These are phyloP conservation scores for Mycena filopes DNA, from an alignment of 768 basidiomycete genomes.

Conservation along the genomic window DNA sequence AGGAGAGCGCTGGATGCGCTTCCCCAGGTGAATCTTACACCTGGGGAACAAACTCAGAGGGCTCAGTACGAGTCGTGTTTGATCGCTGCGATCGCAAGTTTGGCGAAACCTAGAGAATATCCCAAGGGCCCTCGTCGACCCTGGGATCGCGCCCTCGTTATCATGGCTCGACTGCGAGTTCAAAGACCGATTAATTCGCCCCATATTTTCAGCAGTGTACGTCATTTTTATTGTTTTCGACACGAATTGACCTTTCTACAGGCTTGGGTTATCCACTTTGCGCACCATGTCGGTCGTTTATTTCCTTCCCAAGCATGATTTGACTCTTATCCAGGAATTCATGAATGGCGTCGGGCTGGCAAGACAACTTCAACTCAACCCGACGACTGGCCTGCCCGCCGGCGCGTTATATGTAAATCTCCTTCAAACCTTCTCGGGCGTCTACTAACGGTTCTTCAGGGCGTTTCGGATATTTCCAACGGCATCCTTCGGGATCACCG, in stretches of 20 bases:
- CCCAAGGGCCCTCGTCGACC: slow-evolving; percentile 25
- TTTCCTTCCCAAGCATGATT: background rate
- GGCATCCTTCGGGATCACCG: slow-evolving; percentile 33
- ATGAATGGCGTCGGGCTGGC: slow-evolving; percentile 25
- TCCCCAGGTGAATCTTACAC: slow-evolving; percentile 13
- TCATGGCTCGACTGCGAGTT: slow-evolving; percentile 19
- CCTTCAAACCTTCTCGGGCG: no score
- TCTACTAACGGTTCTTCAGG: slow-evolving; percentile 12
- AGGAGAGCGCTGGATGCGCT: slow-evolving; percentile 29
- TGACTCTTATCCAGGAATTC: slow-evolving; percentile 17
- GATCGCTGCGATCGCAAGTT: slow-evolving; percentile 2
- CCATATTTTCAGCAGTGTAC: slow-evolving; percentile 14
- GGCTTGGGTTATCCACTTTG: slow-evolving; percentile 36
- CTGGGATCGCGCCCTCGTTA: slow-evolving; percentile 31
- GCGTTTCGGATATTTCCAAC: slow-evolving; percentile 28
- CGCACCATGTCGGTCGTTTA: slow-evolving; percentile 26
- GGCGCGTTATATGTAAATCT: no score
- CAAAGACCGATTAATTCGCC: slow-evolving; percentile 19
- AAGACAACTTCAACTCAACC: background rate
- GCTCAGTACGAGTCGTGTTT: slow-evolving; percentile 30
- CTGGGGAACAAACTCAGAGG: slow-evolving; percentile 23
- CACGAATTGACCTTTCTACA: background rate
- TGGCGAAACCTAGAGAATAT: background rate
- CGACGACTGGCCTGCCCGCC: no score
- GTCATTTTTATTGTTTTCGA: background rate